phyloP scores from a whole-genome alignment of 768 basidiomycete species.

The Bullera alba region DNA sequence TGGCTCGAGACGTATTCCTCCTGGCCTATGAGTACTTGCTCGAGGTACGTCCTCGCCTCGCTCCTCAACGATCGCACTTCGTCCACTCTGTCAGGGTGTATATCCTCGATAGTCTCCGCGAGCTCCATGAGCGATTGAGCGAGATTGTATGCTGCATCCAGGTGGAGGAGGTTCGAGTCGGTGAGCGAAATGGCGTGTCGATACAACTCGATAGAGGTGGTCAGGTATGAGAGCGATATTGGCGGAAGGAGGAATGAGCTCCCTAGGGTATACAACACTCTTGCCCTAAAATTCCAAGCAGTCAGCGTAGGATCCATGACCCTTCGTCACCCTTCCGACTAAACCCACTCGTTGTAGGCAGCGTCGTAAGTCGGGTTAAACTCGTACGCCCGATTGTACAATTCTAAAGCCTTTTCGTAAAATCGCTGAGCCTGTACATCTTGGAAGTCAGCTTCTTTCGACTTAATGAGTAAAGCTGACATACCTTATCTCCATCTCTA shows the following conservation, averaged over 20 bases:
- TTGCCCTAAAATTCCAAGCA: conserved; percentile 26
- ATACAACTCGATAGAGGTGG: conserved; percentile 31
- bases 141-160: conserved; percentile 41
- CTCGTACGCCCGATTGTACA: conserved; percentile 34
- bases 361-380: conserved; percentile 38
- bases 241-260: conserved; percentile 41
- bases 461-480: neutral
- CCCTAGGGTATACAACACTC: conserved; percentile 36
- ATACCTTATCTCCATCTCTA: conserved; percentile 41
- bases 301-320: neutral
- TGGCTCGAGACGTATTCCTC: conserved; percentile 25
- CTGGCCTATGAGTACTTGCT: conserved; percentile 32
- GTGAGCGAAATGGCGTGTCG: conserved; percentile 24
- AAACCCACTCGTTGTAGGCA: conserved; percentile 29
- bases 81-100: conserved; percentile 8
- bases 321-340: neutral
- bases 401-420: conserved; percentile 39
- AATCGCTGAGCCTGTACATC: conserved; percentile 34
- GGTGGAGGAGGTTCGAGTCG: conserved; percentile 25
- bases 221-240: conserved; percentile 11
- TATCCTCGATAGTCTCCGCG: conserved; percentile 39
- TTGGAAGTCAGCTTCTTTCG: neutral
- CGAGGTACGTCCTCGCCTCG: conserved; percentile 32
- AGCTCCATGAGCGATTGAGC: conserved; percentile 30
- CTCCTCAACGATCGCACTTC: conserved; percentile 17